Conservation (phyloP, 2,329 filamentous ascomycete species). For the Exophiala calicioides region DNA sequence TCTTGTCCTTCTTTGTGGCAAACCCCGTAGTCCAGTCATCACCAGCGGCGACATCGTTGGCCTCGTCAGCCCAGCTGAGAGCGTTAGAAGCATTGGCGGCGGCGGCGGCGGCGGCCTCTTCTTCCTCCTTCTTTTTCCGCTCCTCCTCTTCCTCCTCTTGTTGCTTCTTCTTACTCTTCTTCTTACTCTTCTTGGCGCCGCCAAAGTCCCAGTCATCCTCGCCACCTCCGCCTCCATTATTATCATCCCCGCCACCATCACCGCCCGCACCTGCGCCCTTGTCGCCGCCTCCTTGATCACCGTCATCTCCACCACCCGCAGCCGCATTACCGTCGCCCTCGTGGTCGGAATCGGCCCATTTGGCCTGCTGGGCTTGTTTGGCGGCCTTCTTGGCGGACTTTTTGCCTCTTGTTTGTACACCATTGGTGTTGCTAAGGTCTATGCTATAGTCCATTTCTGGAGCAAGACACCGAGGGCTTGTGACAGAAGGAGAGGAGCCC, state of each 20-base stretch:
- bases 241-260: constrained; percentile 38
- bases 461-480: background rate
- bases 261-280: constrained; percentile 35
- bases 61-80: constrained; percentile 50
- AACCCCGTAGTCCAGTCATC: constrained; percentile 55
- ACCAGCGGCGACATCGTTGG: constrained; percentile 45
- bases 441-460: constrained; percentile 34
- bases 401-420: constrained; percentile 30
- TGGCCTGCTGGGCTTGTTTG: constrained; percentile 44
- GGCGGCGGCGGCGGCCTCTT: too few species aligned
- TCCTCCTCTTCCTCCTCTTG: constrained; percentile 37
- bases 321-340: constrained; percentile 43
- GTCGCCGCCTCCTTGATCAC: constrained; percentile 38
- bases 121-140: constrained; percentile 37
- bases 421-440: constrained; percentile 42
- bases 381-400: constrained; percentile 53
- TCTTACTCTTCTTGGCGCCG: constrained; percentile 39
- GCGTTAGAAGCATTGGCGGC: constrained; percentile 36
- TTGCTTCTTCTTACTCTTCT: constrained; percentile 38
- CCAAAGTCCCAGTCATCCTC: constrained; percentile 44
- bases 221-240: constrained; percentile 44
- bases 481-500: background rate
- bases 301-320: constrained; percentile 38
- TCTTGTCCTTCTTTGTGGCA: constrained; percentile 49
- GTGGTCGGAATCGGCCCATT: constrained; percentile 50